Evolutionary conservation across 345 rosid species (phyloP).

Genomic region (Lenwebbia sp.): DNA sequence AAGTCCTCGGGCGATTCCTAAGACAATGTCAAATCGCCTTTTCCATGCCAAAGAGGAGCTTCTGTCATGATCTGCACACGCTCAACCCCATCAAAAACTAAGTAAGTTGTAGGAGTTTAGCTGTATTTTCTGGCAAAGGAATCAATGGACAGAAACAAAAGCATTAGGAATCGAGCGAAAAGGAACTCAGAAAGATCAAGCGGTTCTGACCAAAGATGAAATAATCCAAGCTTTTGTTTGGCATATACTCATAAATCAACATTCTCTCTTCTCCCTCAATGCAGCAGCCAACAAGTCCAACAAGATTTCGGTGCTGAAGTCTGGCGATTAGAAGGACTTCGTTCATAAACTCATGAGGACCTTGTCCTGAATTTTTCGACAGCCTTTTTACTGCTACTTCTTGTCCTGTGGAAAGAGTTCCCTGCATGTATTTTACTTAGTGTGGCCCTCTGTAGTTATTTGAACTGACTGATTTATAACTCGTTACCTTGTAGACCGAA

Average conservation of each 20-base stretch:
- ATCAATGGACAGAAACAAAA: no score
- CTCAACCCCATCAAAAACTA: no score
- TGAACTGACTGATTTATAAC: not conserved
- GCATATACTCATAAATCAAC: not conserved
- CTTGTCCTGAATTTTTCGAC: slow-evolving; percentile 1
- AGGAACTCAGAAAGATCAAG: not conserved
- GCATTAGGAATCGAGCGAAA: not conserved
- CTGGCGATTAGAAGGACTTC: not conserved
- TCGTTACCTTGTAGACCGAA: slow-evolving; percentile 11
- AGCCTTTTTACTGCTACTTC: slow-evolving; percentile 6
- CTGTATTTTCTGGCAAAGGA: no score
- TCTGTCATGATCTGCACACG: no score
- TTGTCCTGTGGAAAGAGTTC: not conserved
- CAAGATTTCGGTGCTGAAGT: not conserved
- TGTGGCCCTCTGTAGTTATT: not conserved
- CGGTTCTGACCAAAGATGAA: not conserved
- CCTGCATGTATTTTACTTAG: not conserved
- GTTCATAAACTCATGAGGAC: not conserved
- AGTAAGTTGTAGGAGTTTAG: not conserved
- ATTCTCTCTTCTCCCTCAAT: not conserved
- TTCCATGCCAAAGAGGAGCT: no score
- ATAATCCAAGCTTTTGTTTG: not conserved
- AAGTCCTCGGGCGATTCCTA: not conserved
- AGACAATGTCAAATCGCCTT: no score
- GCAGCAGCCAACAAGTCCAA: not conserved